Conservation (phyloP, 306 rosid genomes). For the Hylodesmum podocarpum region DNA sequence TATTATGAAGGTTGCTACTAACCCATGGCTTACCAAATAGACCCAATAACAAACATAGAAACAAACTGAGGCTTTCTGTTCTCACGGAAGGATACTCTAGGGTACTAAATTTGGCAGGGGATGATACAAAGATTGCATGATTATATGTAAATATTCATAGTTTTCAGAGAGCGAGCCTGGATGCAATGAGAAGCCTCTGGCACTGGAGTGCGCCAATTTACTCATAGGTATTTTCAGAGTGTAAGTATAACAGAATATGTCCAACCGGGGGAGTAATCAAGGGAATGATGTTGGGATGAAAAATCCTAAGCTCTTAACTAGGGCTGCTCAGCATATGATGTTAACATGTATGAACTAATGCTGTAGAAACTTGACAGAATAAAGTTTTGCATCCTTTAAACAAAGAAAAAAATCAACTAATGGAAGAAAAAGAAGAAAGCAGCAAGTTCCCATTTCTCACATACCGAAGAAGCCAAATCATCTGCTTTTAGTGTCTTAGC, state of each 20-base stretch:
- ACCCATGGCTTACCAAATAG: not conserved
- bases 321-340: not conserved
- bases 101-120: not conserved
- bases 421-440: not conserved
- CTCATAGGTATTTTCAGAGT: not conserved
- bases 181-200: too few relatives aligned
- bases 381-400: not conserved
- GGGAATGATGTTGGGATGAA: not conserved
- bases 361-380: not conserved
- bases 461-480: constrained; percentile 95
- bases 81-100: not conserved
- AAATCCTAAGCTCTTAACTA: constrained; percentile 6
- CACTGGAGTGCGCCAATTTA: too few relatives aligned
- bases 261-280: not conserved
- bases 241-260: not conserved
- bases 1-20: not conserved
- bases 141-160: not conserved
- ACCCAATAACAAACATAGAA: not conserved
- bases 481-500: constrained; percentile 95
- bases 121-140: not conserved
- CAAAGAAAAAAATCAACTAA: not conserved
- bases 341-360: not conserved
- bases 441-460: constrained; percentile 37
- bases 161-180: too few relatives aligned
- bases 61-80: not conserved